Base-by-base conservation (phyloP, 2,329 filamentous ascomycete species). In the Onygena corvina region DNA sequence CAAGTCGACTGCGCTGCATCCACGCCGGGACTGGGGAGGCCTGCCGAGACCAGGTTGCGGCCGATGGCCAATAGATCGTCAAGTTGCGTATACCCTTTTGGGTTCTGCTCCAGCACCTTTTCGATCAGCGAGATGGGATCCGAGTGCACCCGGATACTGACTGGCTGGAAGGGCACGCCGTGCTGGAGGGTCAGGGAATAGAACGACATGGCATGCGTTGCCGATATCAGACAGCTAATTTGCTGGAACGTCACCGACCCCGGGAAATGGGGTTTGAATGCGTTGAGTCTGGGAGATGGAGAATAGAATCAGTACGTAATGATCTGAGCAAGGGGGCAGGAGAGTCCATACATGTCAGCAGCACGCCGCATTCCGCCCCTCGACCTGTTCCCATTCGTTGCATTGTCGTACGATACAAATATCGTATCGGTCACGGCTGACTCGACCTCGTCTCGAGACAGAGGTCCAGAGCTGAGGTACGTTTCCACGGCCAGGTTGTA, bases 181-280 rank as follows among this genome's bases (percentile, higher is more conserved):
- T 81, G 78, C 56, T 81, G 76, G 3, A 83, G 65, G 0, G 73
- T 80, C 5, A 83, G 65, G 1, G 77, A 78, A 59, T 83, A 83
- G 57, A 79, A 82, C 1, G 79, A 83, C 52, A 83, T 64, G 14
- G 77, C 69, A 58, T 83, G 79, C 1, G 79, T 82, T 12, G 79
- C 79, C 44, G 73, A 67, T 33, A 82, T 71, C 23, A 83, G 67
- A 23, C 77, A 71, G 16, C 69, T 65, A 21, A 71, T 71, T 47
- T 76, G 69, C 30, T 63, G 61, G 44, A 73, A 61, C 9, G 59
- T 54, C 12, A 53, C 50, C 6, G 71, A 71, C 3, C 64, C 55
- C 2, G 67, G 61, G 52, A 72, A 71, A 48, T 66, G 61, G 16
- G 65, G 57, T 34, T 61, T 58, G 53, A 74, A 74, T 20, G 67